Evolutionary conservation across 108 stramenopile species (phyloP), one percentile per base, ranked within the genome.

Genomic region (Chaetoceros tenuissimus): DNA sequence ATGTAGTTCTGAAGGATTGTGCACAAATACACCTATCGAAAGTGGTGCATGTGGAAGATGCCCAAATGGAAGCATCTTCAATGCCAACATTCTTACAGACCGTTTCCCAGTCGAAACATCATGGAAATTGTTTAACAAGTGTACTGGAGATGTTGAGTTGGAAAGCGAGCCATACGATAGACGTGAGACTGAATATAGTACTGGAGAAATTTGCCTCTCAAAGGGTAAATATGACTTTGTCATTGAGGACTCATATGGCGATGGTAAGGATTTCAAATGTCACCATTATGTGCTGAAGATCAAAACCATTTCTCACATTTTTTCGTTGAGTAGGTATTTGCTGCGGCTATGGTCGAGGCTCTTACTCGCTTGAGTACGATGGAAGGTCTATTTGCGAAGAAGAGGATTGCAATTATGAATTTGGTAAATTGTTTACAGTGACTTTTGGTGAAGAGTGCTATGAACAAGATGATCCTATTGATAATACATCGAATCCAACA

Each of bases 191-290:
- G 34, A 5, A 40, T 40, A 40, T 13, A 40, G 34, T 5, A 40
- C 34, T 10, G 34, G 34, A 13, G 8, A 40, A 13, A 40, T 40
- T 40, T 40, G 34, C 13, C 8, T 40, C 13, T 13, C 34, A 40
- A 40, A 40, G 5, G 64, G 64, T 1, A 23, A 21, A 2, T 72
- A 72, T 44, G 46, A 45, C 2, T 72, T 72, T 28, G 52, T 49
- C 0, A 67, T 72, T n/a, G 60, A 60, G 26, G 73, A 74, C 44
- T 44, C 49, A 24, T 74, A 62, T 29, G 73, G 73, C 21, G 73
- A 74, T 63, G n/a, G n/a, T n/a, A n/a, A n/a, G n/a, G n/a, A n/a
- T n/a, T n/a, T n/a, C n/a, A n/a, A n/a, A n/a, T n/a, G n/a, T n/a
- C n/a, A n/a, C n/a, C n/a, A n/a, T n/a, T n/a, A n/a, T n/a, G n/a